Base-by-base conservation (phyloP, 345 rosid genomes). In the Brassica nigra region DNA sequence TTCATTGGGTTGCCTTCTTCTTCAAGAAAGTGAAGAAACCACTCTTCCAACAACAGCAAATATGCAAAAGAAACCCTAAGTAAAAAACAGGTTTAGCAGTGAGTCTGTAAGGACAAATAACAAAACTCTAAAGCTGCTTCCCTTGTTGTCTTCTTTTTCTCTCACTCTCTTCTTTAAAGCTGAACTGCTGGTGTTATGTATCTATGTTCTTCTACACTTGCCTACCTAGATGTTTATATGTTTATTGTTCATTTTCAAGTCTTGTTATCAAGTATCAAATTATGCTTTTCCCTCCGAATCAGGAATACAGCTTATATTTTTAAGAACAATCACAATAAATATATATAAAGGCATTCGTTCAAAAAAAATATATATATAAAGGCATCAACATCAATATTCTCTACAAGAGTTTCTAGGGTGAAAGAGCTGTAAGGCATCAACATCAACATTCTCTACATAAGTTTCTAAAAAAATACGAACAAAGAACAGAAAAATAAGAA, bases 1-100 rank as follows among this genome's bases (percentile, higher is more conserved):
- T 89, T 92, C 87, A 94, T 92, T 9, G 98, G 98, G 29, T 89
- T 67, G 20, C 97, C 97, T 81, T 76, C 77, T 71, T 81, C 77
- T 76, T 59, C 84, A 66, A n/a, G 88, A 86, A 81, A 83, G 86
- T 71, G 84, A 88, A 80, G 28, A 77, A n/a, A 83, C 37, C 47
- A 42, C 42, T 57, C 42, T 33, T 34, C 8, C 11, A 30, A 66
- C 12, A 18, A 20, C 62, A 18, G 16, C 8, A 55, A 18, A 27
- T 14, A 39, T 44, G 10, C 33, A 4, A 59, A 59, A 39, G 9
- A 31, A 31, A 14, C 3, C 39, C 27, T 0, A 80, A 62, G 64
- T 42, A 27, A 70, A 37, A 37, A 70, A 58, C 72, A 39, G 37
- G 66, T 75, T 63, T 69, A 68, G 76, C 72, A 70, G 75, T 70